These are phyloP conservation scores for Quercus aquifolioides DNA, from an alignment of 306 rosid species.

Conservation along the genomic window DNA sequence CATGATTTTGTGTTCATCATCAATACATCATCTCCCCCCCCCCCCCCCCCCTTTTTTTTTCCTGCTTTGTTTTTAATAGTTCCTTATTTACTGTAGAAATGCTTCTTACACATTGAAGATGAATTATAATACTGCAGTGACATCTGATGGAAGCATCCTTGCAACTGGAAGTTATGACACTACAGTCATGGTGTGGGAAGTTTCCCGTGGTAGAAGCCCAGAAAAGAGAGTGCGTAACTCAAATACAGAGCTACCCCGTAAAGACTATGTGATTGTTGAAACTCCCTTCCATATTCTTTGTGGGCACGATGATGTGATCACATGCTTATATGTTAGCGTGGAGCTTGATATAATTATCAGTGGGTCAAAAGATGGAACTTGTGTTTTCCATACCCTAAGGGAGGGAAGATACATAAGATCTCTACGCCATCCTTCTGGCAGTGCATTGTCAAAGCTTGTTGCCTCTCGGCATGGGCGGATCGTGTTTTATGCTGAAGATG, in stretches of 20 bases:
- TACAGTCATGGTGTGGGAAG: slow-evolving; percentile 97
- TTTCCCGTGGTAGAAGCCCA: slow-evolving; percentile 60
- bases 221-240: slow-evolving; percentile 72
- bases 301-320: slow-evolving; percentile 92
- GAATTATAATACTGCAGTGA: slow-evolving; percentile 63
- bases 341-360: slow-evolving; percentile 97
- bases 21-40: neutral
- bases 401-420: slow-evolving; percentile 96
- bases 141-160: slow-evolving; percentile 94
- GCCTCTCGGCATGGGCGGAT: slow-evolving; percentile 83
- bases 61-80: neutral
- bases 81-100: neutral
- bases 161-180: slow-evolving; percentile 99
- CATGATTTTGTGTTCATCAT: slow-evolving; percentile 5
- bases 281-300: slow-evolving; percentile 95
- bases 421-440: slow-evolving; percentile 71
- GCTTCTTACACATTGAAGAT: slow-evolving; percentile 19
- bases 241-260: slow-evolving; percentile 72
- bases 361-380: slow-evolving; percentile 98
- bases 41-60: neutral
- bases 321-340: slow-evolving; percentile 75
- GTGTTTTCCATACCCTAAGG: slow-evolving; percentile 85
- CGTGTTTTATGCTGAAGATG: slow-evolving; percentile 88
- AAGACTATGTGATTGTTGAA: slow-evolving; percentile 73
- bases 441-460: slow-evolving; percentile 85